Evolutionary conservation across 345 rosid genomes (phyloP).

Genomic region (Carallia brachiata): DNA sequence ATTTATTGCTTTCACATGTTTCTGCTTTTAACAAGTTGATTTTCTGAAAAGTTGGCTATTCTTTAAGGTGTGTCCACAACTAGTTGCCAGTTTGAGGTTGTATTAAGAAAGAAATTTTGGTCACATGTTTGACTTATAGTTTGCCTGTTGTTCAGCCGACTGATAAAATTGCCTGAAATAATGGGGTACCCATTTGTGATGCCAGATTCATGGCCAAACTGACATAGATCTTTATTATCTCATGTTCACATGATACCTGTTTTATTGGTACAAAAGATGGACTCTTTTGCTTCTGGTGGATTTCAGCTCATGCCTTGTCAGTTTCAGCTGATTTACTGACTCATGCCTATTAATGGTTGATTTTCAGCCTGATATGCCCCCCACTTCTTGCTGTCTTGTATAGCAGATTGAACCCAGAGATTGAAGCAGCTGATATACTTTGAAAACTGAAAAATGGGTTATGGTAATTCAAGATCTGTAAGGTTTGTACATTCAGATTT

Average conservation of each 20-base stretch:
- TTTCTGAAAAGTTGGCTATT: background rate
- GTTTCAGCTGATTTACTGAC: constrained; percentile 14
- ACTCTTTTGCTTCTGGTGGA: constrained; percentile 17
- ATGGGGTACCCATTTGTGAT: constrained; percentile 9
- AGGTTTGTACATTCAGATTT: constrained; percentile 45
- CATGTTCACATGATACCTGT: constrained; percentile 33
- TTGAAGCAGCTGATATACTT: background rate
- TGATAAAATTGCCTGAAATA: constrained; percentile 14
- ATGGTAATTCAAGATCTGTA: constrained; percentile 57
- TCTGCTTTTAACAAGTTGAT: constrained; percentile 8
- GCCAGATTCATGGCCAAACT: constrained; percentile 25
- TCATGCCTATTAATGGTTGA: constrained; percentile 1
- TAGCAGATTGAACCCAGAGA: constrained; percentile 10
- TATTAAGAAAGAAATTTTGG: background rate
- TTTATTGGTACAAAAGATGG: background rate
- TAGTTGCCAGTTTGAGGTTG: background rate
- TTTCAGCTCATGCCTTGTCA: constrained; percentile 20
- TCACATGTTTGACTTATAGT: constrained; percentile 23
- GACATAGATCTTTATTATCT: constrained; percentile 3
- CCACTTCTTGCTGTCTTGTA: background rate
- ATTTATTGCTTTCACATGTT: constrained; percentile 10
- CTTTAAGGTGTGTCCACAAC: background rate
- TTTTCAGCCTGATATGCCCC: background rate
- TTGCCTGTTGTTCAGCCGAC: background rate
- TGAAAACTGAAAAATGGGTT: constrained; percentile 28